These are phyloP conservation scores for Pleurotus sapidus DNA, from an alignment of 768 basidiomycete genomes.

Conservation along the genomic window DNA sequence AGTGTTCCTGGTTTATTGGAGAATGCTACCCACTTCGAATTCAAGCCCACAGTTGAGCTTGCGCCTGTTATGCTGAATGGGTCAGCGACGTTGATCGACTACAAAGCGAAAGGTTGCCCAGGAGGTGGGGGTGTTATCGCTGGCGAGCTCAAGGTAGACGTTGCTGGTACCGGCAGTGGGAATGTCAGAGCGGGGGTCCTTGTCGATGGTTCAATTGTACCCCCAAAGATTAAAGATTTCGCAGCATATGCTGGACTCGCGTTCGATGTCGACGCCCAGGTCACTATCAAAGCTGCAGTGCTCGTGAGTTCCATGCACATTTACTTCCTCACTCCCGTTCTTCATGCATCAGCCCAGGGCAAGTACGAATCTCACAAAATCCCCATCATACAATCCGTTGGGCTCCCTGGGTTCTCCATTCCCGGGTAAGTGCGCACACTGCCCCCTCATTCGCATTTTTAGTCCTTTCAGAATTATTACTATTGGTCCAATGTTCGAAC, in stretches of 20 bases:
- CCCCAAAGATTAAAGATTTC: constrained; percentile 25
- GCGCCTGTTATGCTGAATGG: constrained; percentile 18
- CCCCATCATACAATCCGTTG: constrained; percentile 22
- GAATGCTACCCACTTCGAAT: constrained; percentile 11
- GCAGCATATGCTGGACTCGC: constrained; percentile 22
- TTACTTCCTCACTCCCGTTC: background rate
- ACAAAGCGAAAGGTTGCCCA: constrained; percentile 11
- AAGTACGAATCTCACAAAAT: constrained; percentile 24
- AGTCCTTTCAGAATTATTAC: constrained; percentile 25
- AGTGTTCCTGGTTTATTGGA: background rate
- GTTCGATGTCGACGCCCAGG: constrained; percentile 20
- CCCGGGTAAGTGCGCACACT: constrained; percentile 22
- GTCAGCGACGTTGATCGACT: constrained; percentile 13
- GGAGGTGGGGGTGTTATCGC: background rate
- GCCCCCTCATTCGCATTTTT: background rate
- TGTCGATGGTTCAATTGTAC: constrained; percentile 19
- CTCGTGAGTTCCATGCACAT: constrained; percentile 10
- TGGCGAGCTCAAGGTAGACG: constrained; percentile 5
- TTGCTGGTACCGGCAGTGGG: constrained; percentile 10
- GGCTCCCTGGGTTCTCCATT: constrained; percentile 28
- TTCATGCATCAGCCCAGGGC: constrained; percentile 13
- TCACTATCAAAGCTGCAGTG: background rate
- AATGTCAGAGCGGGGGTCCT: constrained; percentile 24
- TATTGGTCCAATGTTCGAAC: constrained; percentile 35
- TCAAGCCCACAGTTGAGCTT: constrained; percentile 12